Conservation (phyloP, 305 asterid species). For the Fraxinus xanthoxyloides region DNA sequence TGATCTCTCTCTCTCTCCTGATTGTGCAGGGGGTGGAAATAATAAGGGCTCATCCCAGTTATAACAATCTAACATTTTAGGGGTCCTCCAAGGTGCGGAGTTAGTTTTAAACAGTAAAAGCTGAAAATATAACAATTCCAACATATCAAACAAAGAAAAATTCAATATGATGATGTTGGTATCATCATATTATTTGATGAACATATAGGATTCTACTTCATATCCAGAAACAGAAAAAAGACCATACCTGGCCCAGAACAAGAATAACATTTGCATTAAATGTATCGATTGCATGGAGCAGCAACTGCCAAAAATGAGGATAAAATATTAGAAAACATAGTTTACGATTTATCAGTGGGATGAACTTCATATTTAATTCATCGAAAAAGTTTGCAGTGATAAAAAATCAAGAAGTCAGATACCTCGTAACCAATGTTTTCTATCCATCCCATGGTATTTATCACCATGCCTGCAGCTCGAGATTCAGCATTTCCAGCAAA, state of each 20-base stretch:
- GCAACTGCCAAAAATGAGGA: conserved; percentile 56
- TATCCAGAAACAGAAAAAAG: conserved; percentile 12
- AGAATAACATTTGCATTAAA: conserved; percentile 82
- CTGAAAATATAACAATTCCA: background rate
- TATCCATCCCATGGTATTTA: conserved; percentile 97
- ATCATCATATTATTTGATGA: background rate
- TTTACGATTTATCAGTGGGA: background rate
- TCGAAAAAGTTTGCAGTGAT: background rate
- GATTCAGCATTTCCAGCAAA: conserved; percentile 84
- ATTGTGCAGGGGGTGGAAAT: background rate
- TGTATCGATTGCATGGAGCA: conserved; percentile 84
- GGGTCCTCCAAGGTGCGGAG: background rate
- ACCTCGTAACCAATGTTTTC: conserved; percentile 98
- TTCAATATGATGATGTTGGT: background rate
- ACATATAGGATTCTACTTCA: background rate
- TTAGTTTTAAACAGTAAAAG: background rate
- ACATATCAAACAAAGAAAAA: background rate
- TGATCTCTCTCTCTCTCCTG: background rate
- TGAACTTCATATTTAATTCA: conserved; percentile 3
- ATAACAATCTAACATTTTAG: background rate
- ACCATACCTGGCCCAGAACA: conserved; percentile 90
- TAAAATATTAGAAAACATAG: background rate
- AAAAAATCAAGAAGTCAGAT: conserved; percentile 15
- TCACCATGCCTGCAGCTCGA: conserved; percentile 94
- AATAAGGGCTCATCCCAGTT: background rate